A percentile compares a stretch with the other conserved stretches of the same genome.
Conservation (phyloP, 1,284 basidiomycete genomes). For the Ustilago curta region DNA sequence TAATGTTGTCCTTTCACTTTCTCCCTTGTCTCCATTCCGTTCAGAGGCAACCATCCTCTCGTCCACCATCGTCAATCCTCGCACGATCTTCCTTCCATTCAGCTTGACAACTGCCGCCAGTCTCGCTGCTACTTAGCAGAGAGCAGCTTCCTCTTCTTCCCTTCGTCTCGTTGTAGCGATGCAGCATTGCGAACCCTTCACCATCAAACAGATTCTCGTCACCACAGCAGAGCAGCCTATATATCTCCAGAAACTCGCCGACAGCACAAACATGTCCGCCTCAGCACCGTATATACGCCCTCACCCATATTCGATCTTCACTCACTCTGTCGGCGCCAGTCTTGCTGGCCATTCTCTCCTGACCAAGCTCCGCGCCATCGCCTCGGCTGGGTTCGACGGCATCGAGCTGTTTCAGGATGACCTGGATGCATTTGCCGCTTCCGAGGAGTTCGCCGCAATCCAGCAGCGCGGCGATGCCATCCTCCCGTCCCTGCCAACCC, state of each 20-base stretch:
- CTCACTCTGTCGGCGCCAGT: slow-evolving; percentile 55
- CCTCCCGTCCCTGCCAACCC: background rate
- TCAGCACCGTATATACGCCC: slow-evolving; percentile 14
- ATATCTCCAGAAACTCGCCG: background rate
- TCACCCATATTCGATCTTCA: slow-evolving; percentile 52
- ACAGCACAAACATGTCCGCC: slow-evolving; percentile 13
- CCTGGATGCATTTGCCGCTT: slow-evolving; percentile 63
- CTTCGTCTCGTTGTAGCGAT: background rate
- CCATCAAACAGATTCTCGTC: background rate
- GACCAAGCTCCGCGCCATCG: slow-evolving; percentile 64
- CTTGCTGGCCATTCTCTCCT: slow-evolving; percentile 61
- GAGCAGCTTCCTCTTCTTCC: no score
- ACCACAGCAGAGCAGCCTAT: background rate
- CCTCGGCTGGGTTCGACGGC: slow-evolving; percentile 62
- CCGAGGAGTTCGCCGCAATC: slow-evolving; percentile 49
- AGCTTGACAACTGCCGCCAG: background rate
- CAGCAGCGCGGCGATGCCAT: slow-evolving; percentile 20
- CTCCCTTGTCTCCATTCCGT: no score
- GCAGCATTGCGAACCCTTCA: background rate
- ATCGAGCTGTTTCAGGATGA: slow-evolving; percentile 70
- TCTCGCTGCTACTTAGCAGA: no score
- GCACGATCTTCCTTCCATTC: no score
- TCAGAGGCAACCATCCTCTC: no score
- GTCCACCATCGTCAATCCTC: no score
- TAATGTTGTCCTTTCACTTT: no score